Percentiles rank a stretch among this genome's conserved stretches.
These are phyloP conservation scores for Phytophthora hybrid DNA, from an alignment of 352 stramenopile genomes.

Conservation along the genomic window DNA sequence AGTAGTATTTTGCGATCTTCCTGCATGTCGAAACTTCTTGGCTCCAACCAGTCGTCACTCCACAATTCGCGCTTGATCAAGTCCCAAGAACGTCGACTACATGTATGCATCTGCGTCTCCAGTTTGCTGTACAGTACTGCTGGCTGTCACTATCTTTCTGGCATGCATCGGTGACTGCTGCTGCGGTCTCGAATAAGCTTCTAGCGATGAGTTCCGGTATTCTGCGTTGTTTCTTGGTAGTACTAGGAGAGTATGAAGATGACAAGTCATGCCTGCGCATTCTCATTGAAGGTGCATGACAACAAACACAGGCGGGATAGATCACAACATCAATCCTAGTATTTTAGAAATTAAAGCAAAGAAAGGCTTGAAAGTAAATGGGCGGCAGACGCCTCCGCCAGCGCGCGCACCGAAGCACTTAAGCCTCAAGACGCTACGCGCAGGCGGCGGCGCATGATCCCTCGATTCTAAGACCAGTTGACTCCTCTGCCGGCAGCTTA, in stretches of 20 bases:
- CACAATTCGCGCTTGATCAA: too few species aligned
- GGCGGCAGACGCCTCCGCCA: neutral
- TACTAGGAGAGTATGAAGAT: neutral
- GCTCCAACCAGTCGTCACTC: too few species aligned
- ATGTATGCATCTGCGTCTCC: too few species aligned
- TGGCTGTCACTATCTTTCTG: too few species aligned
- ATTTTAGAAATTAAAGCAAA: constrained; percentile 51
- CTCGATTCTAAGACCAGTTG: constrained; percentile 44
- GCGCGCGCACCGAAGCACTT: constrained; percentile 51
- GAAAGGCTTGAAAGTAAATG: constrained; percentile 32
- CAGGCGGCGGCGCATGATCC: constrained; percentile 15
- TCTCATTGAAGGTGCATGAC: neutral
- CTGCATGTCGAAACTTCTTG: too few species aligned
- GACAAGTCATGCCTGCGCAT: neutral
- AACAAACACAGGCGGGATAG: constrained; percentile 22
- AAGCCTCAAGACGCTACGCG: constrained; percentile 50
- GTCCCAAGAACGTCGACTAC: too few species aligned
- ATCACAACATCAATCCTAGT: constrained; percentile 47
- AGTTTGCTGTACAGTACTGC: too few species aligned
- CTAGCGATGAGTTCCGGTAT: too few species aligned
- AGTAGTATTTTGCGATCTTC: too few species aligned
- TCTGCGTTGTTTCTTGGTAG: too few species aligned
- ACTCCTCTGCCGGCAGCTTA: constrained; percentile 54
- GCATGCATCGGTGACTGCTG: too few species aligned
- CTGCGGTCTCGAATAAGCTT: too few species aligned